Evolutionary conservation across 1,284 basidiomycete genomes (phyloP).

Genomic region (Entoloma clypeatum): DNA sequence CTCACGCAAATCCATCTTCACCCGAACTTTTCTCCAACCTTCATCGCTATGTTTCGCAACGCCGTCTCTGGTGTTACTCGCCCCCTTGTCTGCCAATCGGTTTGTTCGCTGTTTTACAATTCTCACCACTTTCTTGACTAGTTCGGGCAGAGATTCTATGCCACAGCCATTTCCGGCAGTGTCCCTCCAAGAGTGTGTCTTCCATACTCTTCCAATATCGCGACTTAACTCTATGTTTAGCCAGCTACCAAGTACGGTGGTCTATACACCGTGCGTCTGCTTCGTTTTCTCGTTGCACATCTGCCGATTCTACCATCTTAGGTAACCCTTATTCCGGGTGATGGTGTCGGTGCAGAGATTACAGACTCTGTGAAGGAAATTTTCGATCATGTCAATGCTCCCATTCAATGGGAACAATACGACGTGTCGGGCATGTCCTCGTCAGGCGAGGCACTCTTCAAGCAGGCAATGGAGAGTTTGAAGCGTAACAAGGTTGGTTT

Average conservation of each 20-base stretch:
- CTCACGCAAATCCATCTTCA: slow-evolving; percentile 17
- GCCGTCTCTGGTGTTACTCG: slow-evolving; percentile 55
- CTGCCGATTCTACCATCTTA: slow-evolving; percentile 31
- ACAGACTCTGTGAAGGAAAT: slow-evolving; percentile 99
- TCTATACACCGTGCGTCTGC: slow-evolving; percentile 71
- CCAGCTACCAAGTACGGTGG: slow-evolving; percentile 94
- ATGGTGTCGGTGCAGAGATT: slow-evolving; percentile 97
- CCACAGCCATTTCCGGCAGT: slow-evolving; percentile 77
- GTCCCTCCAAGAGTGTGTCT: slow-evolving; percentile 63
- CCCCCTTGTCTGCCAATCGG: slow-evolving; percentile 49
- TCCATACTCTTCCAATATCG: slow-evolving; percentile 1
- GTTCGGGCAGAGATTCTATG: slow-evolving; percentile 48
- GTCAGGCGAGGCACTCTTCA: slow-evolving; percentile 92
- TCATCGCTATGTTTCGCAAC: slow-evolving; percentile 60
- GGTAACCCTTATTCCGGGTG: slow-evolving; percentile 95
- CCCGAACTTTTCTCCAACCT: slow-evolving; percentile 19
- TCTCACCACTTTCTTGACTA: slow-evolving; percentile 8
- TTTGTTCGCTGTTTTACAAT: slow-evolving; percentile 23
- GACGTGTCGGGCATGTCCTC: slow-evolving; percentile 97
- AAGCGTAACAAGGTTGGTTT: slow-evolving; percentile 97
- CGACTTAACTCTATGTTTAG: slow-evolving; percentile 39
- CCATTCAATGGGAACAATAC: slow-evolving; percentile 99
- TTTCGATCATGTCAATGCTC: slow-evolving; percentile 95
- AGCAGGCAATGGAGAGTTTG: slow-evolving; percentile 94
- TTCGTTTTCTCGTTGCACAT: slow-evolving; percentile 12